These are phyloP conservation scores for Cynara cardunculus DNA, from an alignment of 129 eudicot genomes.

Conservation along the genomic window DNA sequence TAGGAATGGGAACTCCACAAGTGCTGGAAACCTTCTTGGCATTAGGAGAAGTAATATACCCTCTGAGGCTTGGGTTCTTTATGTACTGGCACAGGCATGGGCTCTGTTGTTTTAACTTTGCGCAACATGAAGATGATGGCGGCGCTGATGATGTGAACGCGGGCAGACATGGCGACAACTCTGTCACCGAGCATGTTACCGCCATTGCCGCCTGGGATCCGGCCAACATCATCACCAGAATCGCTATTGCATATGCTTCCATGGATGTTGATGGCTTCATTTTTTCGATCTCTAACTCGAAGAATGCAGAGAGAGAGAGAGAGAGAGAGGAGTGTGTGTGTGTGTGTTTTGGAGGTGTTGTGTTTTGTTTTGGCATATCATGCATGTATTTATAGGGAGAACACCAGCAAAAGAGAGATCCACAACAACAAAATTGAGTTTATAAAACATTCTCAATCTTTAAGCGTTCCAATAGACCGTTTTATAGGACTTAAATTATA, in stretches of 20 bases:
- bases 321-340: no score
- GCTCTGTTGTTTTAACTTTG: slow-evolving; percentile 40
- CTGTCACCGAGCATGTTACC: slow-evolving; percentile 24
- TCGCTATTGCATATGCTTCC: not conserved
- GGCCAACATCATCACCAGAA: slow-evolving; percentile 9
- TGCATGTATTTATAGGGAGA: not conserved
- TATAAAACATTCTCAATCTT: no score
- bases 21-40: slow-evolving; percentile 41
- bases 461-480: no score
- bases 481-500: no score
- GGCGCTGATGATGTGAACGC: slow-evolving; percentile 30
- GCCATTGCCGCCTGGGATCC: slow-evolving; percentile 14
- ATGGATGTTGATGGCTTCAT: not conserved
- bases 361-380: not conserved
- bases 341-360: not conserved
- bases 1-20: slow-evolving; percentile 45
- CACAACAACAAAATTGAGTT: no score
- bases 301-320: not conserved
- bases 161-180: slow-evolving; percentile 32
- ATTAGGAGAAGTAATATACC: slow-evolving; percentile 37
- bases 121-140: slow-evolving; percentile 42
- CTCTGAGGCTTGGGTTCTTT: slow-evolving; percentile 40
- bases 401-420: not conserved
- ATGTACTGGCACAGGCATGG: slow-evolving; percentile 58
- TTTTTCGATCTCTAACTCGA: not conserved